These are phyloP conservation scores for Microcos paniculata DNA, from an alignment of 345 rosid species.

Conservation along the genomic window DNA sequence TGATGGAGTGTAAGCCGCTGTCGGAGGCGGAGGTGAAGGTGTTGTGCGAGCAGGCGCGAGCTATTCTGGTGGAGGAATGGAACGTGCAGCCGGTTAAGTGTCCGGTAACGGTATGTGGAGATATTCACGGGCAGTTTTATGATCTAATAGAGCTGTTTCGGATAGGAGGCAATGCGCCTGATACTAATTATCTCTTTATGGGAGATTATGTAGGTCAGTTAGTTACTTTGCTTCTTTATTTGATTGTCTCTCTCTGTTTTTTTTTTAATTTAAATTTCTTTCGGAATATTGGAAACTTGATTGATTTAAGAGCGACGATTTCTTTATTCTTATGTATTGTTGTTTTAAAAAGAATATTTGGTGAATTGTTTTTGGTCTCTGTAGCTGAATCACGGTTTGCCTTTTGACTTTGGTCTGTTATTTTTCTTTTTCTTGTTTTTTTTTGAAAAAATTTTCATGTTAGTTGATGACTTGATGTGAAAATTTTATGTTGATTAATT, in stretches of 20 bases:
- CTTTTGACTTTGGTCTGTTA: neutral
- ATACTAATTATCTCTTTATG: conserved; percentile 97
- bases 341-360: neutral
- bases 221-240: neutral
- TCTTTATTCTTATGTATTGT: neutral
- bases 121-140: conserved; percentile 98
- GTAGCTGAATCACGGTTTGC: neutral
- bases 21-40: conserved; percentile 87
- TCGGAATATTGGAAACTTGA: conserved; percentile 2
- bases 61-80: conserved; percentile 97
- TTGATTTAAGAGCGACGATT: neutral
- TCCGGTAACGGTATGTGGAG: conserved; percentile 98
- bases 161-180: conserved; percentile 95
- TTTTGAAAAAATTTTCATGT: too few relatives aligned
- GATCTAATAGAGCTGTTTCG: conserved; percentile 94
- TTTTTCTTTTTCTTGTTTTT: neutral
- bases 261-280: neutral
- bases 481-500: neutral
- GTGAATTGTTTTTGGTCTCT: neutral
- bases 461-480: too few relatives aligned
- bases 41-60: conserved; percentile 95
- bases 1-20: conserved; percentile 95
- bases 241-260: neutral
- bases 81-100: conserved; percentile 99
- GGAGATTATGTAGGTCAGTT: conserved; percentile 97